Percentiles rank a stretch among this genome's conserved stretches.
Conservation (phyloP, 345 rosid species). For the Acer yangbiense region DNA sequence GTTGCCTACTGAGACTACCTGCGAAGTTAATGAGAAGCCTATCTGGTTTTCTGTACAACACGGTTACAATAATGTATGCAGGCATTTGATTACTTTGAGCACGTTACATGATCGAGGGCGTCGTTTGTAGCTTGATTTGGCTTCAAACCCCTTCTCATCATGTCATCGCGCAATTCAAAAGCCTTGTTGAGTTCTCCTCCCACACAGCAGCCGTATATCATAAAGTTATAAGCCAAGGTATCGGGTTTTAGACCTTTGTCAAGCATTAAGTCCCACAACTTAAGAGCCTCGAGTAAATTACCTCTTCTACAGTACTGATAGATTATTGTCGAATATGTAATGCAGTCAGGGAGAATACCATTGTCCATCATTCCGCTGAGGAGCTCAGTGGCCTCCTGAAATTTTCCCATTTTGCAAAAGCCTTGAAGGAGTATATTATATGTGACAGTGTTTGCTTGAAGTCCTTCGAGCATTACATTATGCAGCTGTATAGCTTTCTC, state of each 20-base stretch:
- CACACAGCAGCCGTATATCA: constrained; percentile 73
- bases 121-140: constrained; percentile 29
- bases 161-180: constrained; percentile 64
- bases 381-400: constrained; percentile 61
- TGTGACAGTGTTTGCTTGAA: constrained; percentile 65
- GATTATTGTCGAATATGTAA: constrained; percentile 83
- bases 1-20: background rate
- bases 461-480: constrained; percentile 57
- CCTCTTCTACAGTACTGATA: constrained; percentile 62
- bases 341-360: constrained; percentile 74
- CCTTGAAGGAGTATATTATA: constrained; percentile 80
- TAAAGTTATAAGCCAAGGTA: constrained; percentile 59
- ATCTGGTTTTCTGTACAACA: background rate
- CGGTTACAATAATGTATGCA: background rate
- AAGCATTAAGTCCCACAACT: constrained; percentile 74
- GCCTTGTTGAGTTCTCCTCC: constrained; percentile 62
- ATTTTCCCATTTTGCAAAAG: constrained; percentile 71
- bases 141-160: constrained; percentile 59
- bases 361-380: constrained; percentile 55
- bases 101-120: constrained; percentile 22
- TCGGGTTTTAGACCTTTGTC: constrained; percentile 70
- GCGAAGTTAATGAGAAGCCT: background rate
- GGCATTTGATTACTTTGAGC: background rate
- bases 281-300: constrained; percentile 55
- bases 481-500: constrained; percentile 76